Percentiles rank a stretch among this genome's conserved stretches.
Evolutionary conservation across 805 yeast genomes (phyloP).

Genomic region (Myxozyma neotropica): DNA sequence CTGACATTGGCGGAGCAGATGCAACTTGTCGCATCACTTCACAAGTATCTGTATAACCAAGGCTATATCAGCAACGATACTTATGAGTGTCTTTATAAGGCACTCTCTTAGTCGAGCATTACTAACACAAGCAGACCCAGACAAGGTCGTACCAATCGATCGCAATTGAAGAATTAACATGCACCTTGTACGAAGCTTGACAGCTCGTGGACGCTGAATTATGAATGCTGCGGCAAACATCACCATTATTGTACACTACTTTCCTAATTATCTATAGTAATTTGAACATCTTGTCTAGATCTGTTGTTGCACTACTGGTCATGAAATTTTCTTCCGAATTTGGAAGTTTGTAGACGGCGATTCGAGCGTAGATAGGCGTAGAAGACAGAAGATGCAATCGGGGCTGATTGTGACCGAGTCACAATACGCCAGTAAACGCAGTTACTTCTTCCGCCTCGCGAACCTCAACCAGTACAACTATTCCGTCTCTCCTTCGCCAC

Average conservation of each 20-base stretch:
- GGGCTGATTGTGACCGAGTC: background rate
- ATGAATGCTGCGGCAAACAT: background rate
- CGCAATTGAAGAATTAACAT: too few species aligned
- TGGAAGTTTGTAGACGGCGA: too few species aligned
- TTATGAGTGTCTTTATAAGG: slow-evolving; percentile 27
- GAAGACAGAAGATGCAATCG: too few species aligned
- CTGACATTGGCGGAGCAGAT: slow-evolving; percentile 66
- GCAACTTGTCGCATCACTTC: slow-evolving; percentile 60
- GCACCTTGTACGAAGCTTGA: too few species aligned
- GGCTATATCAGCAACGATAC: slow-evolving; percentile 37
- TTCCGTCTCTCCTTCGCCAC: background rate
- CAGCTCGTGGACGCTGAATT: background rate
- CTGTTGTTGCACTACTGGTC: background rate
- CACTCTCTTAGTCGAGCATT: background rate
- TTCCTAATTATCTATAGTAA: background rate
- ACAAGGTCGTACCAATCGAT: too few species aligned
- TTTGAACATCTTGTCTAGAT: background rate
- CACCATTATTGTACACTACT: background rate
- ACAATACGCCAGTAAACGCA: background rate
- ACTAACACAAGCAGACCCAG: background rate
- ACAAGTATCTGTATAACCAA: slow-evolving; percentile 51
- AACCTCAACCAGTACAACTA: background rate
- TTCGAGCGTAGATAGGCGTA: too few species aligned
- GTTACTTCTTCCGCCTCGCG: background rate
- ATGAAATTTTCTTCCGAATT: too few species aligned